Percentiles rank a stretch among this genome's conserved stretches.
Conservation (phyloP, 352 stramenopile genomes). For the Globisporangium barbulae region DNA sequence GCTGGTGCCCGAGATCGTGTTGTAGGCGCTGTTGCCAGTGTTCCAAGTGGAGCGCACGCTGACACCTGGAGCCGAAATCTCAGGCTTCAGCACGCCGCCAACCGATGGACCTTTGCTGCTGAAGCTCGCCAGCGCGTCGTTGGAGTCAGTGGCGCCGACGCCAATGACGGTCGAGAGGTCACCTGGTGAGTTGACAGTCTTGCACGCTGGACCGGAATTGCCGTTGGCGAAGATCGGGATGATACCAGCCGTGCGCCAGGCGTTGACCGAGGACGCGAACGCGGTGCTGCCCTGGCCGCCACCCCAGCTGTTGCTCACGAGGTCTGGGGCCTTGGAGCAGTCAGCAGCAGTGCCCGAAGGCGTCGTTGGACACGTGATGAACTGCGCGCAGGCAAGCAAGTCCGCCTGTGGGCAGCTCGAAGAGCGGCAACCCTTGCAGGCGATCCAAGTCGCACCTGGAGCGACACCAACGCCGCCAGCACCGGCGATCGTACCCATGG, state of each 20-base stretch:
- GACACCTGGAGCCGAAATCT: slow-evolving; percentile 8
- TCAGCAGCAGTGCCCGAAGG: slow-evolving; percentile 17
- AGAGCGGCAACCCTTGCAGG: slow-evolving; percentile 40
- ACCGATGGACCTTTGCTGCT: slow-evolving; percentile 26
- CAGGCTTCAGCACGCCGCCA: slow-evolving; percentile 5
- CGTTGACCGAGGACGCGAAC: slow-evolving; percentile 18
- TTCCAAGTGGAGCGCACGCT: neutral
- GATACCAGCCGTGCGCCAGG: slow-evolving; percentile 27
- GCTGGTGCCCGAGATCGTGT: slow-evolving; percentile 16
- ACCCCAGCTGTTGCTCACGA: slow-evolving; percentile 38
- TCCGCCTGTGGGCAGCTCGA: slow-evolving; percentile 19
- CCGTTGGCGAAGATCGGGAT: slow-evolving; percentile 31
- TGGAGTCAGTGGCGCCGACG: slow-evolving; percentile 22
- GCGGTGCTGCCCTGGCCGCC: slow-evolving; percentile 16
- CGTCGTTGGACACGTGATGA: slow-evolving; percentile 31
- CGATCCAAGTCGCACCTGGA: slow-evolving; percentile 44
- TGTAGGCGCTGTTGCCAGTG: neutral
- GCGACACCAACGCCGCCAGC: slow-evolving; percentile 36
- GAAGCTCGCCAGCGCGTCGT: slow-evolving; percentile 23
- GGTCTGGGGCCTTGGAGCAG: slow-evolving; percentile 31
- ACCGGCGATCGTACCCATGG: slow-evolving; percentile 44
- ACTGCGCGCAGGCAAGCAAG: slow-evolving; percentile 24
- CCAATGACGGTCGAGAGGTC: slow-evolving; percentile 25
- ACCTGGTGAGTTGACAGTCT: slow-evolving; percentile 20
- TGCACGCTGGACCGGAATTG: slow-evolving; percentile 24